Base-by-base conservation (phyloP, 1,139 yeast species). In the Saccharomyces hybrid region DNA sequence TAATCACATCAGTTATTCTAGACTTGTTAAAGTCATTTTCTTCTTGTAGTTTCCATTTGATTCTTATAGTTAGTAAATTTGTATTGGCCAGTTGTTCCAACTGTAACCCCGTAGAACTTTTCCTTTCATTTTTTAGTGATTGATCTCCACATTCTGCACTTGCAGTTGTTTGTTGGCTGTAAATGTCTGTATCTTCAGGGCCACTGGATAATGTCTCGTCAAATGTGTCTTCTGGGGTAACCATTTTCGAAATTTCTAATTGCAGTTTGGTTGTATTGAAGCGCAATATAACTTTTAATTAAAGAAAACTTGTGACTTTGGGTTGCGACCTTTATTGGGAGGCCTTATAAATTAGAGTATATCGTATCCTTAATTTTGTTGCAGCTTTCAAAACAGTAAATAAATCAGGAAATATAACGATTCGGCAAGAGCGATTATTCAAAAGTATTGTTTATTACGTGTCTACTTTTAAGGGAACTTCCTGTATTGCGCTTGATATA, bases 1-100 rank as follows among this genome's bases (percentile, higher is more conserved):
- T 57, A 13, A 59, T 38, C 28, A 50, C 54, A 42, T 46, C 53
- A 47, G 52, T 14, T 38, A 53, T 48, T 51, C 42, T 48, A 28
- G 57, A 47, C 34, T 57, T 57, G 29, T 48, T 19, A 42, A 29
- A 48, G 26, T 54, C 57, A 26, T 44, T 48, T 50, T 49, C 42
- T 25, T 48, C 34, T 13, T n/a, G 14, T 7, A 25, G 26, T 5
- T 49, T 49, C 66, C 66, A 62, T 46, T 61, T 62, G 16, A 67
- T 54, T 51, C 71, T 59, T 13, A 64, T 52, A 2, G 68, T 64
- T 3, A 67, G 49, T 46, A 62, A 47, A 54, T 65, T 63, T 7
- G 67, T 65, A 54, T 62, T 65, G 5, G 70, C 67, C 19, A 67
- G 55, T 49, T 65, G 66, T 57, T 66, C 70, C 46, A 66, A 52